A percentile compares a stretch with the other conserved stretches of the same genome.
phyloP scores from a whole-genome alignment of 2,329 filamentous ascomycete species.

The Aureobasidium mangrovei region DNA sequence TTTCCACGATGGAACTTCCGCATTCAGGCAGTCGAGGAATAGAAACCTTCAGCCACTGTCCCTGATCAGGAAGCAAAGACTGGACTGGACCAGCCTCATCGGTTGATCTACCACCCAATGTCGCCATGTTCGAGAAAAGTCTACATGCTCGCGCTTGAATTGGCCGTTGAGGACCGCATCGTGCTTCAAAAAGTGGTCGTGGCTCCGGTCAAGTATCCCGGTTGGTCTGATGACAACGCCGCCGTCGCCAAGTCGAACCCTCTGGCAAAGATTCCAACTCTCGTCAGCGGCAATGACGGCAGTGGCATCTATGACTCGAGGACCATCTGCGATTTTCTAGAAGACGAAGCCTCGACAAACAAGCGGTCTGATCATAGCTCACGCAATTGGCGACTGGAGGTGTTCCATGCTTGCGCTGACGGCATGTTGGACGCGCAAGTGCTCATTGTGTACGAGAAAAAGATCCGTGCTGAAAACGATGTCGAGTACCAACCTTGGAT shows the following conservation, averaged over 20 bases:
- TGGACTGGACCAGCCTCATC: background rate
- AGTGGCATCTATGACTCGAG: slow-evolving; percentile 4
- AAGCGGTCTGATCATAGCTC: slow-evolving; percentile 1
- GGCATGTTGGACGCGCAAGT: slow-evolving; percentile 6
- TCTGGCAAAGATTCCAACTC: slow-evolving; percentile 3
- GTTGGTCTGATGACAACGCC: slow-evolving; percentile 4
- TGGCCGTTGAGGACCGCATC: background rate
- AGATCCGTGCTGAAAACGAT: slow-evolving; percentile 11
- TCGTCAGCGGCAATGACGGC: slow-evolving; percentile 3
- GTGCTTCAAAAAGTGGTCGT: slow-evolving; percentile 3
- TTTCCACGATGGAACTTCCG: slow-evolving; percentile 53
- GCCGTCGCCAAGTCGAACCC: slow-evolving; percentile 1
- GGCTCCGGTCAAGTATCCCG: slow-evolving; percentile 7
- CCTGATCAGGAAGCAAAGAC: background rate
- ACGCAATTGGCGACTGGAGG: slow-evolving; percentile 5
- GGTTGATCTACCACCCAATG: slow-evolving; percentile 1
- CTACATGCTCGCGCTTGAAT: slow-evolving; percentile 1
- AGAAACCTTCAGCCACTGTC: background rate
- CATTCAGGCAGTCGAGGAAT: slow-evolving; percentile 23
- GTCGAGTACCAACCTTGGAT: slow-evolving; percentile 1
- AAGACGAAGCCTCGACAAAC: background rate
- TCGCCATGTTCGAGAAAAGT: background rate
- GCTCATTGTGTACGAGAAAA: slow-evolving; percentile 9
- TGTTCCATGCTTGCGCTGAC: slow-evolving; percentile 1
- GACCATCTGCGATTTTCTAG: slow-evolving; percentile 11